Evolutionary conservation across 352 stramenopile species (phyloP).

Genomic region (Phytophthora idaei): DNA sequence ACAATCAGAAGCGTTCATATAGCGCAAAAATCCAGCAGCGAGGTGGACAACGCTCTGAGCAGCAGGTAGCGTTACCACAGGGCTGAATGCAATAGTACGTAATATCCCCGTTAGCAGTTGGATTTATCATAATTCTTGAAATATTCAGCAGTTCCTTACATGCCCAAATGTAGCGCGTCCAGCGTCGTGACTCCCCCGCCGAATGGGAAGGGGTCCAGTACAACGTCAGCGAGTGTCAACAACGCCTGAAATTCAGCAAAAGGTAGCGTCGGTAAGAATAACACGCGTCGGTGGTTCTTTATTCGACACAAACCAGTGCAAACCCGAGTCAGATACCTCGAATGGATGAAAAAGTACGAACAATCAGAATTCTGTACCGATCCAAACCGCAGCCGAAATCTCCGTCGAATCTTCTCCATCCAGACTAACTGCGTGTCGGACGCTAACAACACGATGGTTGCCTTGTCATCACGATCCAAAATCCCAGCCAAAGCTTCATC

Average conservation of each 20-base stretch:
- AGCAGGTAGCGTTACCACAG: slow-evolving; percentile 60
- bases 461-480: slow-evolving; percentile 41
- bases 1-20: slow-evolving; percentile 53
- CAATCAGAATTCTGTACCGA: slow-evolving; percentile 22
- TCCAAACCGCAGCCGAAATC: slow-evolving; percentile 45
- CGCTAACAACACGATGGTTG: slow-evolving; percentile 50
- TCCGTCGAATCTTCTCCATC: slow-evolving; percentile 53
- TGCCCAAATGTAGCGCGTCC: slow-evolving; percentile 77
- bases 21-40: slow-evolving; percentile 62
- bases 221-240: slow-evolving; percentile 62
- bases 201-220: slow-evolving; percentile 87
- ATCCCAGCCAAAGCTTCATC: slow-evolving; percentile 50
- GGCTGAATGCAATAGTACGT: slow-evolving; percentile 26
- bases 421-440: slow-evolving; percentile 55
- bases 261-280: slow-evolving; percentile 68
- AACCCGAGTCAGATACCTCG: background rate
- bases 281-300: slow-evolving; percentile 39
- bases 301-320: background rate
- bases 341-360: background rate
- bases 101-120: background rate
- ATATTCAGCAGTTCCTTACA: slow-evolving; percentile 39
- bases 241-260: slow-evolving; percentile 63
- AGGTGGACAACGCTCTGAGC: slow-evolving; percentile 63
- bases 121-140: background rate
- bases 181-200: slow-evolving; percentile 86